Base-by-base conservation (phyloP, 2,329 filamentous ascomycete species). In the Ceratocystis huliohia region DNA sequence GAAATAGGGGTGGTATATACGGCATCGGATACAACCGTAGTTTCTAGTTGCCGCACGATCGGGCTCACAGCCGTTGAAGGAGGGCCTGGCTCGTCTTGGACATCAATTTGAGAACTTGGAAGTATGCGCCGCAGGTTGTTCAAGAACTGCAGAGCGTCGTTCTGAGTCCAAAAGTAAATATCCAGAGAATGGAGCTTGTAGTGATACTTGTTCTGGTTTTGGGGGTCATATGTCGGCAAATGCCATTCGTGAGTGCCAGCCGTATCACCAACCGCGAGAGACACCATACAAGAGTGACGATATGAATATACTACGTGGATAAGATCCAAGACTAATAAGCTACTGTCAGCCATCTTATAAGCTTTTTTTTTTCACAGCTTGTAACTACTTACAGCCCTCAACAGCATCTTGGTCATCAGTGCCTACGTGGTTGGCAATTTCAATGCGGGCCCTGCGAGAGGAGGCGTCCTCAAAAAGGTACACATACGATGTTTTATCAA, bases 351-450 rank as follows among this genome's bases (percentile, higher is more conserved):
- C 79, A 25, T 91, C 76, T 69, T 80, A 80, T 15, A 84, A 81
- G 64, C 78, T 89, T 85, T 37, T 37, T 10, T 13, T 15, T 41
- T 41, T 41, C 37, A 91, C 76, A 72, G 83, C 86, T 89, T 70
- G 61, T 10, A 10, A 46, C 13, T 44, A 76, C 87, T 80, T 78
- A 90, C 87, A 84, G 72, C 89, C 89, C 70, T 85, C 82, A 73
- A 92, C 90, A 10, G 88, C 88, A 77, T 92, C 88, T 73, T 92
- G 88, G n/a, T 88, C 82, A 1, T 88, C 82, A 2, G 84, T 87
- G 65, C 88, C 88, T 7, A 87, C 82, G 71, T 86, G 79, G 72
- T 92, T 93, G 56, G 88, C 88, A 69, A 92, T 79, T 75, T 92
- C 89, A 69, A 92, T 78, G 70, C 88, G 86, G 69, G 87, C 87